phyloP scores from a whole-genome alignment of 164 flowering plant species.

The Vitis rotundifolia region DNA sequence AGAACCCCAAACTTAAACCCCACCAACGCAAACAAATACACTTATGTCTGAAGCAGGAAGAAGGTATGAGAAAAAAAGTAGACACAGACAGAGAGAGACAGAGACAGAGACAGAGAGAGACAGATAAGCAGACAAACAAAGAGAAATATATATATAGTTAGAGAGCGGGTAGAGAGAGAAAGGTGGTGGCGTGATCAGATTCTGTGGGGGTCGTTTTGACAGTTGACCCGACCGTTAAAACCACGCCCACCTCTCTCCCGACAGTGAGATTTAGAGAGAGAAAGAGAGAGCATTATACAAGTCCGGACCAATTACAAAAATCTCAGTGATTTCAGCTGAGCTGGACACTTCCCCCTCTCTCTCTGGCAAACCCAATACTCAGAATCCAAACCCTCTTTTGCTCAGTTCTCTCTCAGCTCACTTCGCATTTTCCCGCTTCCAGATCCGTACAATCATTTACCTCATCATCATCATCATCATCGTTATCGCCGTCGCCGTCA shows the following conservation, averaged over 20 bases:
- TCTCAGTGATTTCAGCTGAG: constrained; percentile 32
- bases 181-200: constrained; percentile 44
- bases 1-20: constrained; percentile 1
- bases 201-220: constrained; percentile 51
- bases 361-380: neutral
- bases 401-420: neutral
- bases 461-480: constrained; percentile 17
- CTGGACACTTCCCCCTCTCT: constrained; percentile 22
- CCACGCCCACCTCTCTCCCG: constrained; percentile 18
- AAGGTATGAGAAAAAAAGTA: no score
- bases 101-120: constrained; percentile 8
- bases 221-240: constrained; percentile 62
- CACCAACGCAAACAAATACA: neutral
- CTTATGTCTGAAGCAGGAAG: no score
- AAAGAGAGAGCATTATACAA: constrained; percentile 18
- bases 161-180: constrained; percentile 21
- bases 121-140: constrained; percentile 1
- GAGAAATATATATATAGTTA: constrained; percentile 23
- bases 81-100: constrained; percentile 17
- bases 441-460: constrained; percentile 21
- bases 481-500: constrained; percentile 26
- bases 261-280: constrained; percentile 20
- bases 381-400: constrained; percentile 8
- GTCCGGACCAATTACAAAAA: constrained; percentile 38
- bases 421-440: constrained; percentile 2